Evolutionary conservation across 148 eudicot genomes (phyloP), one percentile per base, ranked within the genome.

Genomic region (Vaccinium darrowii): DNA sequence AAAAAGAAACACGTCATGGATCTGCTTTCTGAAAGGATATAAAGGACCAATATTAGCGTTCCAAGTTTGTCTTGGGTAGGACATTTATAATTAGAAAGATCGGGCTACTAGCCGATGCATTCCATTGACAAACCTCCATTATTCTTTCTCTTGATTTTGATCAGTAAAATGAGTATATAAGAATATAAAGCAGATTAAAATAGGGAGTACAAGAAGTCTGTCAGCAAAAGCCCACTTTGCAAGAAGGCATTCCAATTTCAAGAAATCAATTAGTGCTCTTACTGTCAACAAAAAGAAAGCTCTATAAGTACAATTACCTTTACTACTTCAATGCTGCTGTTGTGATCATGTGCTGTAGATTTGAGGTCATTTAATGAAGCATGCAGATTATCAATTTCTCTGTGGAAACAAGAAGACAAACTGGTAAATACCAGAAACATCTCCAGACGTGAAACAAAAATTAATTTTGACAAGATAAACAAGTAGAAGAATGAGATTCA

Each of bases 341-440:
- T 88, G 82, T 84, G 77, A 76, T 83, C 89, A 83, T 82, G 82
- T 12, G 79, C 39, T 62, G 86, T 86, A 72, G 82, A 56, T 43
- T 88, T 86, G 19, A 82, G 84, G 82, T 78, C 77, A 84, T 81
- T 88, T 57, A 90, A 82, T 78, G 86, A 84, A 84, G 88, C 91
- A 63, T 77, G 92, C 53, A 94, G 87, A 81, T 90, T 91, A 76
- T 91, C 90, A 75, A 95, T 79, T 85, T 94, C 96, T 84, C 98
- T 95, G 94, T 79, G 89, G 60, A 86, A 9, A 85, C 27, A 43
- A 77, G 0, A 0, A 74, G 19, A 76, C 54, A 54, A 16, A 69
- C 56, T 23, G 65, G 33, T 21, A 23, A 47, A 27, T 25, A 47
- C 57, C 3, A 49, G 7, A 10, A 21, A 52, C 57, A 76, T 76